Base-by-base conservation (phyloP, 371 early-diverging fungal genomes). In the Circinella minor region DNA sequence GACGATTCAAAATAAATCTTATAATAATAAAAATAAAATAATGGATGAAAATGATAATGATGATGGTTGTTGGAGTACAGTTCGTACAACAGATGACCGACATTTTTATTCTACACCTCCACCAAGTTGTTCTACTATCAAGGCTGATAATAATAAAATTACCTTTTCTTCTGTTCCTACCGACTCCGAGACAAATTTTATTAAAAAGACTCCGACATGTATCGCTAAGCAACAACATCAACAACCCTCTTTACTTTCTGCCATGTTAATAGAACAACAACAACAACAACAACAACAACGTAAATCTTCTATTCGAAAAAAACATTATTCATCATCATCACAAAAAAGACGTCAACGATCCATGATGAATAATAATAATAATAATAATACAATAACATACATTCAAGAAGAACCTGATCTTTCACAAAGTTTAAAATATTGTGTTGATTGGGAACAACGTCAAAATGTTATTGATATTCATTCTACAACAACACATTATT, bases 381-480 rank as follows among this genome's bases (percentile, higher is more conserved):
- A 27, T 27, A 51, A 14, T 51, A 15, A 1, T 51, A 11, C 43
- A 43, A 43, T 51, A 15, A 13, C 17, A n/a, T 51, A 0, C 15
- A n/a, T 13, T 38, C 48, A 46, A 36, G 34, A 65, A 13, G 36
- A 27, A 9, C 18, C 36, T 7, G 67, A 66, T n/a, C 60, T 72
- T 15, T 72, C 72, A 14, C 65, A 72, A 36, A 72, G 72, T 37
- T 61, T 72, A 46, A 47, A 49, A 15, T 57, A 65, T n/a, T 74
- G 71, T 46, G 71, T 74, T 36, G 71, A 74, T 38, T 74, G 74
- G 74, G 74, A 74, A 66, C 67, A 68, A 27, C 65, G 38, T 14
- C 74, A 74, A 65, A 74, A 74, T 57, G 51, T 39, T 11, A 46
- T 8, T 7, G 39, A 39, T 61, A 36, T 61, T 9, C 39, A 38